Evolutionary conservation across 495 filamentous ascomycete species (phyloP), one percentile per base, ranked within the genome.

Genomic region (Neurospora sp.): DNA sequence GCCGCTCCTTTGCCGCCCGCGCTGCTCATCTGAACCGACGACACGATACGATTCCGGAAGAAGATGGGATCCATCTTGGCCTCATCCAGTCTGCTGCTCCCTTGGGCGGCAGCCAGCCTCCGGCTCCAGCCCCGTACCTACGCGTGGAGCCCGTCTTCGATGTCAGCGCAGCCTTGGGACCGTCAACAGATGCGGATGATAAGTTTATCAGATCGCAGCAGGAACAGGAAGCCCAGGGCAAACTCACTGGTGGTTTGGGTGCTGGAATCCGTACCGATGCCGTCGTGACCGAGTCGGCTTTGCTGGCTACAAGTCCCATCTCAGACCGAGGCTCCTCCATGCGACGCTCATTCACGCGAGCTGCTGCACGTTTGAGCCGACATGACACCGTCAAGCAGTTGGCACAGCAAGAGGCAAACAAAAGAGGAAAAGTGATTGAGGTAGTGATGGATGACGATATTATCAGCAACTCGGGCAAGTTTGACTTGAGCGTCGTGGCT

Each of bases 351-450:
- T 80, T 85, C 68, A 80, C 84, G 3, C 75, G 78, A 53, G 73
- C 73, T 12, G 73, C 75, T n/a, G 38, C 65, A 31, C 71, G 73
- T 1, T 70, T 83, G n/a, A 74, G 74, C 42, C 76, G 80, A 31
- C 48, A 73, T 20, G 76, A 78, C 42, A 81, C 84, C 10, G 69
- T 86, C 39, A 81, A 78, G 65, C 79, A 82, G 41, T 75, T 86
- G 8, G 85, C 81, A 3, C 86, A 87, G 75, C 79, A 75, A 3
- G 85, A 87, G 72, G 86, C 86, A 0, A 86, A 87, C 75, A 86
- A 83, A 70, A 76, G 84, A 14, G 84, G 85, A 8, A 80, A 86
- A 72, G 82, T 86, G 4, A 83, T 87, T 69, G 82, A 87, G 75
- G 81, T 88, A 1, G 80, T 87, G 27, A 76, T 85, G 61, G 85